Evolutionary conservation across 768 basidiomycete genomes (phyloP).

Genomic region (Boletus eberwhitei): DNA sequence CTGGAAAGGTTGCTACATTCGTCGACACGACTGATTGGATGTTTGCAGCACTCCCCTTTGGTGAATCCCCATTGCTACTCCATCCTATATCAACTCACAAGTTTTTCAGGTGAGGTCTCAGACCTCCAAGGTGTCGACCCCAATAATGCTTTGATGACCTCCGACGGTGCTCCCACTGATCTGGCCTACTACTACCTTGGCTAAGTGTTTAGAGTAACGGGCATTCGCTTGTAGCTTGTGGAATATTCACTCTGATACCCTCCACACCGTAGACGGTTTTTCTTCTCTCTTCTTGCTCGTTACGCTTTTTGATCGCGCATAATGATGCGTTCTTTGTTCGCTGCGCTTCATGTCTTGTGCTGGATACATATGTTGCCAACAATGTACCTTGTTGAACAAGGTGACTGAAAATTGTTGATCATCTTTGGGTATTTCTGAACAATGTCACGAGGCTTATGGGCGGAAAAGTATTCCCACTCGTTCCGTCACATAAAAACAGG

Average conservation of each 20-base stretch:
- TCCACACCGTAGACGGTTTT: slow-evolving; percentile 11
- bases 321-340: slow-evolving; percentile 1
- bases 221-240: not conserved
- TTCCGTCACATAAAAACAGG: slow-evolving; percentile 7
- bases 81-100: slow-evolving; percentile 3
- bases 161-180: slow-evolving; percentile 36
- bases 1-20: slow-evolving; percentile 38
- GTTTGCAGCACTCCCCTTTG: slow-evolving; percentile 51
- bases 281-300: not conserved
- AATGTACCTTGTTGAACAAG: slow-evolving; percentile 27
- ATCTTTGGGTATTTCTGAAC: not conserved
- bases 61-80: slow-evolving; percentile 36
- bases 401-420: not conserved
- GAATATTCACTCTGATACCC: slow-evolving; percentile 19
- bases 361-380: slow-evolving; percentile 17
- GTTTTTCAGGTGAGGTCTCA: slow-evolving; percentile 45
- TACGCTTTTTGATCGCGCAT: not conserved
- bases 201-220: not conserved
- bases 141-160: slow-evolving; percentile 40
- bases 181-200: slow-evolving; percentile 52
- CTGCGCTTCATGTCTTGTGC: slow-evolving; percentile 20
- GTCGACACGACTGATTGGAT: slow-evolving; percentile 40
- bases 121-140: slow-evolving; percentile 53
- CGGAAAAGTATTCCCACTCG: slow-evolving; percentile 4
- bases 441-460: not conserved